These are phyloP conservation scores for Prunus padus DNA, from an alignment of 306 rosid genomes.

Conservation along the genomic window DNA sequence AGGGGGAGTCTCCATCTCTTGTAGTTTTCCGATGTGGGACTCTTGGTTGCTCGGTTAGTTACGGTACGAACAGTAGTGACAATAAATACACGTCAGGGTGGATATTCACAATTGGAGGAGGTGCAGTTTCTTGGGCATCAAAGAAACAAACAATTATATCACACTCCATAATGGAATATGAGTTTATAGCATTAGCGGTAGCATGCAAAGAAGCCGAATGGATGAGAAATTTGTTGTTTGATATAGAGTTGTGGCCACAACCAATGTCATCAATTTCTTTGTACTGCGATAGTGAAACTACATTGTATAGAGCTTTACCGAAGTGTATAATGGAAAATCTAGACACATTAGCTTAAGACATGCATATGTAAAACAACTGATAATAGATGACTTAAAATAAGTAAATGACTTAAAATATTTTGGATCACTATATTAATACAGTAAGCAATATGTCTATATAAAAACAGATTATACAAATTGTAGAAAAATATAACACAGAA, in stretches of 20 bases:
- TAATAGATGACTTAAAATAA: too few relatives aligned
- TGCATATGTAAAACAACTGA: background rate
- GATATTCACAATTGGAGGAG: background rate
- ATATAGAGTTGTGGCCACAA: constrained; percentile 7
- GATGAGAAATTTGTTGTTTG: background rate
- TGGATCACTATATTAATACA: too few relatives aligned
- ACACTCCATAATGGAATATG: background rate
- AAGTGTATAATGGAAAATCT: background rate
- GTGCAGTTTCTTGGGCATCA: background rate
- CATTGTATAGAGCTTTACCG: background rate
- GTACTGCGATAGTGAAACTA: background rate
- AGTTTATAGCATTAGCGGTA: background rate
- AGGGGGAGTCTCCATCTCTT: too few relatives aligned
- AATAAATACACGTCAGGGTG: background rate
- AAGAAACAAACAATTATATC: constrained; percentile 4
- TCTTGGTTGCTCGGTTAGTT: too few relatives aligned
- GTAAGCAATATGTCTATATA: too few relatives aligned
- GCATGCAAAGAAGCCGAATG: background rate
- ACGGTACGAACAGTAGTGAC: too few relatives aligned
- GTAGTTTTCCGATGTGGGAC: too few relatives aligned
- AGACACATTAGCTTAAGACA: constrained; percentile 12
- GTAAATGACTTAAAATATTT: too few relatives aligned
- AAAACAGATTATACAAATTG: too few relatives aligned
- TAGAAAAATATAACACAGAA: too few relatives aligned
- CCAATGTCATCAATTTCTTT: constrained; percentile 1